phyloP scores from a whole-genome alignment of 1,284 basidiomycete genomes.

The Ustilago nuda region DNA sequence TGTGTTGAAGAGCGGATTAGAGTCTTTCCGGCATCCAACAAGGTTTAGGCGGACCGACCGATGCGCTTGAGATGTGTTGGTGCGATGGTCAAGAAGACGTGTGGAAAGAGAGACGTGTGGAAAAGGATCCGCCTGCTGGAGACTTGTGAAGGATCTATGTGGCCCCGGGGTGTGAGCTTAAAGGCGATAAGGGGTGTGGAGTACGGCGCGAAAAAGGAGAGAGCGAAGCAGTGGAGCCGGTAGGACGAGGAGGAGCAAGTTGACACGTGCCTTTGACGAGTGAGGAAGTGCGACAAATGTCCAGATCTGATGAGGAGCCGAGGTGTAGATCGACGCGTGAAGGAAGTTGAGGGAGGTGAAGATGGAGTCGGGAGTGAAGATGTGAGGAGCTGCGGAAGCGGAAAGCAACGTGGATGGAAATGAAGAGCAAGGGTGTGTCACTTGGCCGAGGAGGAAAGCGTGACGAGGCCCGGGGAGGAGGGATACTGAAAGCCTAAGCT shows the following conservation, averaged over 20 bases:
- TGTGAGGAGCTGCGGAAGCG: background rate
- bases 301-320: background rate
- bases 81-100: background rate
- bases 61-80: background rate
- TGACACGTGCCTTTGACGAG: background rate
- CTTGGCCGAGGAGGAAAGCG: background rate
- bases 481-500: background rate
- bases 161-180: background rate
- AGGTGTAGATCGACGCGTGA: background rate
- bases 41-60: background rate
- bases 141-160: background rate
- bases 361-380: background rate
- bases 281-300: background rate
- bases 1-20: background rate
- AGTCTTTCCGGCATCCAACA: background rate
- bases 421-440: background rate
- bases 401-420: slow-evolving; percentile 3
- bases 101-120: background rate
- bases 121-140: background rate
- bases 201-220: background rate
- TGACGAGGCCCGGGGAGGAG: slow-evolving; percentile 5
- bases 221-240: background rate
- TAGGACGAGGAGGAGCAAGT: background rate
- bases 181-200: background rate
- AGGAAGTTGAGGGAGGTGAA: background rate